Evolutionary conservation across 805 yeast species (phyloP), one percentile per base, ranked within the genome.

Genomic region (Nakazawaea laoshanensis): DNA sequence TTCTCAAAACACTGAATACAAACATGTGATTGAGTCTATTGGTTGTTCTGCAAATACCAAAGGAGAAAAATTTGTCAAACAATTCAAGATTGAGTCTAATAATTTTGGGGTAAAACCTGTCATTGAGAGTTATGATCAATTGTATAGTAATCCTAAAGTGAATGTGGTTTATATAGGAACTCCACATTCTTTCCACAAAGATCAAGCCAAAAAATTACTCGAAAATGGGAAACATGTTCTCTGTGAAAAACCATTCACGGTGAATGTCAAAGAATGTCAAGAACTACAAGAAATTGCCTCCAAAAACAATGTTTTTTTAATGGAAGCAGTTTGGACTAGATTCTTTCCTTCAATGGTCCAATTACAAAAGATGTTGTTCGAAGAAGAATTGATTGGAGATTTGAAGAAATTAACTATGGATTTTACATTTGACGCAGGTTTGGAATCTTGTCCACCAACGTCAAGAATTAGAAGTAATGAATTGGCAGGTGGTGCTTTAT

Each of bases 251-350:
- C 74, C 78, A 6, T 52, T 70, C 42, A 63, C 74, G 2, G 60
- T 73, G 32, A 71, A 69, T 39, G 52, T 50, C 3, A 48, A 49
- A 14, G 74, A 73, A 35, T 59, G 71, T 5, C 42, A 51, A 19
- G 64, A 58, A 25, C 44, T 73, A 8, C 48, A 61, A 30, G 54
- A 46, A 1, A 54, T 62, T 29, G 80, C 80, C 3, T 53, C 55
- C 42, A 39, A 47, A 35, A 61, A 63, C 46, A 54, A 57, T 2
- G 45, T 61, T 30, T 70, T 66, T 39, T 51, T 74, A 23, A 67
- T 74, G 77, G 82, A 74, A 48, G 81, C 70, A 4, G 63, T 69
- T 33, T 71, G 78, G 78, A 63, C 76, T 4, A 56, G 74, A 30
- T 70, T 65, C 41, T 65, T 69, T 54, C 80, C 80, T 2, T 38